Evolutionary conservation across 31 red algal genomes (phyloP).

Genomic region (Bonnemaisonia californica): DNA sequence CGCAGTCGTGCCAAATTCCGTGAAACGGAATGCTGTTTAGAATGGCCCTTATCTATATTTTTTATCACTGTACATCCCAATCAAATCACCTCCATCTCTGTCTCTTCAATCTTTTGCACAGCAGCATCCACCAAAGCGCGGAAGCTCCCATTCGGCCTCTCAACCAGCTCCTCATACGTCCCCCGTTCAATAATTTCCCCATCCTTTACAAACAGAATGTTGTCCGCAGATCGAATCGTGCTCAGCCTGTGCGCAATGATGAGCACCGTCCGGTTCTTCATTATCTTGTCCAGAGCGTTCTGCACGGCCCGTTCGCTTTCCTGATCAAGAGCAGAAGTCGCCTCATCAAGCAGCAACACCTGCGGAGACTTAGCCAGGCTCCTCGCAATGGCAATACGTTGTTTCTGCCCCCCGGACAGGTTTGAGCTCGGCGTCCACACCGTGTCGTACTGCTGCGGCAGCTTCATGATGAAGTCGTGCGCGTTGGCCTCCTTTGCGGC

Average conservation of each 20-base stretch:
- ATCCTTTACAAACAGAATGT: constrained; percentile 78
- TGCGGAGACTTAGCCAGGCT: constrained; percentile 76
- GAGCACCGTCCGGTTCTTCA: constrained; percentile 66
- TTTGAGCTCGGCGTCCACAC: constrained; percentile 72
- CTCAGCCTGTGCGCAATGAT: constrained; percentile 94
- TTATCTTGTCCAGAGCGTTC: constrained; percentile 65
- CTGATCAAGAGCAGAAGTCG: constrained; percentile 89
- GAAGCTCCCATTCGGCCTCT: constrained; percentile 66
- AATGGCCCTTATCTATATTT: no score
- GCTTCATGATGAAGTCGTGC: constrained; percentile 79
- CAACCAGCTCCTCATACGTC: constrained; percentile 80
- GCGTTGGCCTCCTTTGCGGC: constrained; percentile 90
- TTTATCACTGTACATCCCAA: no score
- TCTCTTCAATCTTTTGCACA: constrained; percentile 8
- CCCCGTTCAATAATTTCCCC: constrained; percentile 88
- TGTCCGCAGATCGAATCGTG: constrained; percentile 78
- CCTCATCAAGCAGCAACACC: constrained; percentile 90
- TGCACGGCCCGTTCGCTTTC: constrained; percentile 88
- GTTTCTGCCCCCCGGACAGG: constrained; percentile 90
- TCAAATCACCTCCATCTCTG: not conserved
- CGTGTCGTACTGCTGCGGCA: constrained; percentile 76
- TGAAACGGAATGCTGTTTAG: no score
- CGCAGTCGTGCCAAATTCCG: no score
- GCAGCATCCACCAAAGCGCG: constrained; percentile 69
- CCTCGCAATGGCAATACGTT: constrained; percentile 93